These are phyloP conservation scores for Diaporthe australafricana DNA, from an alignment of 2,329 filamentous ascomycete genomes.

Conservation along the genomic window DNA sequence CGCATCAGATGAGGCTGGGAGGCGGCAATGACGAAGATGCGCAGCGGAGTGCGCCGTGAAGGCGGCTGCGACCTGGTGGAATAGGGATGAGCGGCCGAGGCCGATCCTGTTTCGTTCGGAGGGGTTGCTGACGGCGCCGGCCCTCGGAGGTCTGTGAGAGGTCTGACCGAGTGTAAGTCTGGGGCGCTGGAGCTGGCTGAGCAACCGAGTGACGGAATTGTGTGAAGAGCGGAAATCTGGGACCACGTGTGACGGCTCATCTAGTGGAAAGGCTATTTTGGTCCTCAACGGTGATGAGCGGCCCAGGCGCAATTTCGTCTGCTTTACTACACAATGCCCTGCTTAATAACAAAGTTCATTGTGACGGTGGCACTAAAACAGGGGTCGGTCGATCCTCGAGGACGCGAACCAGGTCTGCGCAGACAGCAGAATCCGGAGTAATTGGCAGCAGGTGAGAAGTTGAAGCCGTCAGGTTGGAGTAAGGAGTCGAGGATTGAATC, in stretches of 20 bases:
- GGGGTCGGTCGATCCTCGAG: neutral
- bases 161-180: neutral
- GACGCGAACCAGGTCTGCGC: neutral
- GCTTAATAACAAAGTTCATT: constrained; percentile 4
- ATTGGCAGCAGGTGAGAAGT: neutral
- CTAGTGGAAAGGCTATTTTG: constrained; percentile 10
- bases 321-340: constrained; percentile 3
- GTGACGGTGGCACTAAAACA: constrained; percentile 15
- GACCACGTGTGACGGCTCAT: constrained; percentile 1
- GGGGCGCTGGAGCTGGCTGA: neutral
- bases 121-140: neutral
- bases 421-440: constrained; percentile 11
- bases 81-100: neutral
- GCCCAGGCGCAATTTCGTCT: constrained; percentile 17
- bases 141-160: neutral
- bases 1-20: constrained; percentile 27
- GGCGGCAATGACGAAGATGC: neutral
- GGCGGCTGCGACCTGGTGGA: neutral
- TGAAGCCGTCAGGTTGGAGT: neutral
- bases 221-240: neutral
- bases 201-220: neutral
- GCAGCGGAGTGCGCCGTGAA: neutral
- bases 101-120: neutral
- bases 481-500: neutral
- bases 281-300: constrained; percentile 19